Conservation (phyloP, 768 basidiomycete genomes). For the Trichaptum fuscoviolaceum region DNA sequence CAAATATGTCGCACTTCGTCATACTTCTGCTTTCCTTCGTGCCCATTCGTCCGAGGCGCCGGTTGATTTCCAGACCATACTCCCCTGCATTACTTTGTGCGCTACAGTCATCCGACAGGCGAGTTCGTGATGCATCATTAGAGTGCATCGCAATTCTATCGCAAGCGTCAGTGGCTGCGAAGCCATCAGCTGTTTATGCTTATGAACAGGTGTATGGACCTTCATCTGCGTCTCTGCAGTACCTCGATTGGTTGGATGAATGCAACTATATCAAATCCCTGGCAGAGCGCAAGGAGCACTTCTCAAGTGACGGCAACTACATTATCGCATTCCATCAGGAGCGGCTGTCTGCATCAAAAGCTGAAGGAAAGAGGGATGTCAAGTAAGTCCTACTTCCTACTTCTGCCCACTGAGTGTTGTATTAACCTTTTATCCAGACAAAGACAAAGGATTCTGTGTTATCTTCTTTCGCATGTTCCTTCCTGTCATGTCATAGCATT, state of each 20-base stretch:
- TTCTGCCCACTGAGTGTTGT: not conserved
- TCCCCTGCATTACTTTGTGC: constrained; percentile 67
- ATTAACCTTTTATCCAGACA: constrained; percentile 37
- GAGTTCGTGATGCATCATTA: constrained; percentile 46
- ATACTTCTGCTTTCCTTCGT: constrained; percentile 75
- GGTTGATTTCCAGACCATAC: constrained; percentile 75
- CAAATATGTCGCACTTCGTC: constrained; percentile 58
- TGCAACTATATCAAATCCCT: constrained; percentile 53
- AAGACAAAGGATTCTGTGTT: constrained; percentile 68
- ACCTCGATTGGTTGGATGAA: constrained; percentile 60
- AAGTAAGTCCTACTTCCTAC: constrained; percentile 44
- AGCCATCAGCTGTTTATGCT: constrained; percentile 58
- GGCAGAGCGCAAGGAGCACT: constrained; percentile 44
- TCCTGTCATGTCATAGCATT: constrained; percentile 44
- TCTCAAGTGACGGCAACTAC: constrained; percentile 55
- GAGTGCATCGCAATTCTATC: constrained; percentile 49
- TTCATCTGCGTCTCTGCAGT: constrained; percentile 52
- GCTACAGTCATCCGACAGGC: constrained; percentile 39
- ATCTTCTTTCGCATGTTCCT: constrained; percentile 72
- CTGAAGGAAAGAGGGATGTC: constrained; percentile 50
- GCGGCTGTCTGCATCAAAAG: constrained; percentile 40
- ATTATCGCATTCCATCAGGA: constrained; percentile 56
- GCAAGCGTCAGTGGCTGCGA: constrained; percentile 32
- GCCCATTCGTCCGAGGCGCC: constrained; percentile 55
- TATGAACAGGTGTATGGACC: constrained; percentile 70